A percentile compares a stretch with the other conserved stretches of the same genome.
These are phyloP conservation scores for Limonium bicolor DNA, from an alignment of 148 eudicot species.

Conservation along the genomic window DNA sequence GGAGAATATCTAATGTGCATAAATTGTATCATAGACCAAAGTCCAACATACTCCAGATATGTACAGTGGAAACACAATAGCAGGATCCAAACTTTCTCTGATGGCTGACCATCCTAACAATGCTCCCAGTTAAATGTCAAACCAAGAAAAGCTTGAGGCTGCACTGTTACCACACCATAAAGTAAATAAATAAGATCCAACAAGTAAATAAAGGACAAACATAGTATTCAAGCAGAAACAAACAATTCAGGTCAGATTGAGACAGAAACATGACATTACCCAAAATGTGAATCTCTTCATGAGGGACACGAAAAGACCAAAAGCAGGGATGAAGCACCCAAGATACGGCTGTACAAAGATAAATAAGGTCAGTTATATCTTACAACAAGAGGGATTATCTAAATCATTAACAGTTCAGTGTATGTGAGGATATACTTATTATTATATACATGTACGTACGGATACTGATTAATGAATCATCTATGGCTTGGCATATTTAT, in stretches of 20 bases:
- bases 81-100: slow-evolving; percentile 74
- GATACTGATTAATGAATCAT: no score
- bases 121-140: slow-evolving; percentile 97
- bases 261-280: slow-evolving; percentile 24
- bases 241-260: neutral
- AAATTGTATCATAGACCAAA: slow-evolving; percentile 86
- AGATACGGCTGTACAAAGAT: slow-evolving; percentile 60
- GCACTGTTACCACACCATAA: slow-evolving; percentile 14
- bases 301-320: slow-evolving; percentile 90
- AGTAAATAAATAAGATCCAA: slow-evolving; percentile 9
- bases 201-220: neutral
- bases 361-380: no score
- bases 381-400: no score
- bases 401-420: no score
- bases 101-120: slow-evolving; percentile 95
- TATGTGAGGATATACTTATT: no score
- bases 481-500: no score
- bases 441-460: no score
- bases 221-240: neutral
- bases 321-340: slow-evolving; percentile 94
- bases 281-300: slow-evolving; percentile 98
- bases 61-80: slow-evolving; percentile 70
- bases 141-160: slow-evolving; percentile 98
- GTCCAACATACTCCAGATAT: slow-evolving; percentile 91
- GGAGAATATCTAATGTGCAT: slow-evolving; percentile 99